Percentiles rank a stretch among this genome's conserved stretches.
phyloP scores from a whole-genome alignment of 176 grass and related monocot species.

The Luzula sylvatica region DNA sequence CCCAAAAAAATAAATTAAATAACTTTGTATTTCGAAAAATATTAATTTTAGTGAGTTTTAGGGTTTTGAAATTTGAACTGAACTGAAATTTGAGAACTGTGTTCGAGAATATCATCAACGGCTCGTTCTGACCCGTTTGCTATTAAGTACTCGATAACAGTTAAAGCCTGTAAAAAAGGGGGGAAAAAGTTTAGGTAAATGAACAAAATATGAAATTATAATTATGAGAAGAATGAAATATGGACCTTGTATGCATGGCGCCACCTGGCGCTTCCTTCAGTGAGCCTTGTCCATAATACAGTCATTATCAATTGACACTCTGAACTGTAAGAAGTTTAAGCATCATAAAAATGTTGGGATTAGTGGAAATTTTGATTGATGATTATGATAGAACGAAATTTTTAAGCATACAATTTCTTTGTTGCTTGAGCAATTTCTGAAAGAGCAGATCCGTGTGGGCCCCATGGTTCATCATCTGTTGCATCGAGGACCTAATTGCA shows the following conservation, averaged over 20 bases:
- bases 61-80: conserved; percentile 13
- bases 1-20: conserved; percentile 18
- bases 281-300: conserved; percentile 79
- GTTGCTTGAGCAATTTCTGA: conserved; percentile 68
- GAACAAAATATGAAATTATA: conserved; percentile 3
- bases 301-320: conserved; percentile 97
- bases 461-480: conserved; percentile 93
- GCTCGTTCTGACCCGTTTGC: conserved; percentile 93
- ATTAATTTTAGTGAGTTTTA: background rate
- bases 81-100: conserved; percentile 87
- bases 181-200: background rate
- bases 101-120: conserved; percentile 91
- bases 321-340: conserved; percentile 28
- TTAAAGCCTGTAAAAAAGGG: conserved; percentile 44
- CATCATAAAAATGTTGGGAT: background rate
- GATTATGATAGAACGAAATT: background rate
- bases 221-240: conserved; percentile 10
- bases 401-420: conserved; percentile 68
- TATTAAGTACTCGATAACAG: conserved; percentile 93
- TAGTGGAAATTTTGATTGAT: background rate
- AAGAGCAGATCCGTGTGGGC: conserved; percentile 74
- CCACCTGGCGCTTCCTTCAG: conserved; percentile 70
- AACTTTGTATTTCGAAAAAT: no score
- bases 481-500: conserved; percentile 69
- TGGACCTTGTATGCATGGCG: conserved; percentile 82